Base-by-base conservation (phyloP, 2,329 filamentous ascomycete genomes). In the Dactylellina drechsleri region DNA sequence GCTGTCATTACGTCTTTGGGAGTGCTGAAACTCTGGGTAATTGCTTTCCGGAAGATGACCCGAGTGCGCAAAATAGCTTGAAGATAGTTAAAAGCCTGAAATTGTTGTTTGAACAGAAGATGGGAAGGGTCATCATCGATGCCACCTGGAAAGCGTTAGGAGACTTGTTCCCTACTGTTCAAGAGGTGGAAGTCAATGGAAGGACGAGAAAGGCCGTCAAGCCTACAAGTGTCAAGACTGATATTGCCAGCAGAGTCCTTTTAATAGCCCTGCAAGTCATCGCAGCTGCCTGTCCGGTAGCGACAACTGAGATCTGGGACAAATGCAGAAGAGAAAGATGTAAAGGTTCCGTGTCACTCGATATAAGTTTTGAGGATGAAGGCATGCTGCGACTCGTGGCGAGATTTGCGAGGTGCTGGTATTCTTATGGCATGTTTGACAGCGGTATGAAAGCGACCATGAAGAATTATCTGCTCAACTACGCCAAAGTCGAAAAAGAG, bases 41-140 rank as follows among this genome's bases (percentile, higher is more conserved):
- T 43, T 90, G 88, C 0, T 91, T 91, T 85, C 13, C 81, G 88
- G 0, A 90, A 86, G 87, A 89, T 88, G 65, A 68, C 88, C 79
- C 87, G 86, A 78, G 88, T 89, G 84, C 65, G 85, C 86, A 66
- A 82, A 88, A 86, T 4, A 83, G 87, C 57, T 15, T 65, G 16
- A 12, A 7, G 5, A 64, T 75, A 8, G 41, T 64, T 8, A 20
- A 50, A 16, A 60, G 52, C 15, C 16, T 75, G 28, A 75, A 68
- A 43, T 6, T n/a, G 84, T 85, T 49, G 84, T 85, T 15, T 86
- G 59, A 66, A 8, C 57, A 67, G 8, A 57, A 71, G 1, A 53
- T 78, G 70, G 68, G 76, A 87, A 3, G 86, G 83, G 54, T 80
- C 90, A 18, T 87, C 90, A 1, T 86, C 89, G 60, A 86, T 90